phyloP scores from a whole-genome alignment of 2,329 filamentous ascomycete species.

The Hymenoscyphus linearis region DNA sequence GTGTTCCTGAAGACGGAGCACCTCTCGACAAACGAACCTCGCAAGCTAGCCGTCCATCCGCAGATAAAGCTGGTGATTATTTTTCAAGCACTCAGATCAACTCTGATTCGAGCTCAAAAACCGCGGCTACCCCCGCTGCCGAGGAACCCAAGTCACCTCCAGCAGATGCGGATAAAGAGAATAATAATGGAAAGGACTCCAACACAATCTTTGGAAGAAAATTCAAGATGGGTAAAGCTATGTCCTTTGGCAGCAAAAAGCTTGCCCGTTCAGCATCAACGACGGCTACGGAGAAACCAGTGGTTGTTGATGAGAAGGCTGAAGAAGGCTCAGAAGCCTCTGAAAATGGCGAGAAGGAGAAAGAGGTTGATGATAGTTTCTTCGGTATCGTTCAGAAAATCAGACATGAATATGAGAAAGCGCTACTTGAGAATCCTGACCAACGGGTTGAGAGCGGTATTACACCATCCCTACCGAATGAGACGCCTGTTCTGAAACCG shows the following conservation, averaged over 20 bases:
- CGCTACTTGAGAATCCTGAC: constrained; percentile 50
- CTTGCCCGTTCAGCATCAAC: constrained; percentile 60
- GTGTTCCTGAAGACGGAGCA: constrained; percentile 43
- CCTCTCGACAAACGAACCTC: constrained; percentile 51
- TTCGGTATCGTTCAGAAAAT: constrained; percentile 68
- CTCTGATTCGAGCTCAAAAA: constrained; percentile 40
- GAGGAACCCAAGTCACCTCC: constrained; percentile 43
- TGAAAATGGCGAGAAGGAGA: constrained; percentile 54
- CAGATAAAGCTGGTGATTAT: constrained; percentile 64
- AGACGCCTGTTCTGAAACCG: constrained; percentile 71
- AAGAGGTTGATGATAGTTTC: constrained; percentile 71
- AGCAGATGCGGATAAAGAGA: constrained; percentile 44
- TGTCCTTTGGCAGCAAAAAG: constrained; percentile 80
- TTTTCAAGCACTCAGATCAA: constrained; percentile 59
- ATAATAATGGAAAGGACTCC: constrained; percentile 50
- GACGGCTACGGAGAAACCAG: constrained; percentile 65
- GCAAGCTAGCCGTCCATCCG: constrained; percentile 55
- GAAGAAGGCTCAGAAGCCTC: constrained; percentile 54
- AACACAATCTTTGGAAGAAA: constrained; percentile 73
- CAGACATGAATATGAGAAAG: constrained; percentile 66
- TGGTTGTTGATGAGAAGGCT: constrained; percentile 69
- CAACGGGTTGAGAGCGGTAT: constrained; percentile 56
- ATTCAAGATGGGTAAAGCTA: constrained; percentile 60
- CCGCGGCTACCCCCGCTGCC: constrained; percentile 41
- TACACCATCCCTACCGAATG: constrained; percentile 62